Evolutionary conservation across 2,329 filamentous ascomycete genomes (phyloP), one percentile per base, ranked within the genome.

Genomic region (Claviceps sp.): DNA sequence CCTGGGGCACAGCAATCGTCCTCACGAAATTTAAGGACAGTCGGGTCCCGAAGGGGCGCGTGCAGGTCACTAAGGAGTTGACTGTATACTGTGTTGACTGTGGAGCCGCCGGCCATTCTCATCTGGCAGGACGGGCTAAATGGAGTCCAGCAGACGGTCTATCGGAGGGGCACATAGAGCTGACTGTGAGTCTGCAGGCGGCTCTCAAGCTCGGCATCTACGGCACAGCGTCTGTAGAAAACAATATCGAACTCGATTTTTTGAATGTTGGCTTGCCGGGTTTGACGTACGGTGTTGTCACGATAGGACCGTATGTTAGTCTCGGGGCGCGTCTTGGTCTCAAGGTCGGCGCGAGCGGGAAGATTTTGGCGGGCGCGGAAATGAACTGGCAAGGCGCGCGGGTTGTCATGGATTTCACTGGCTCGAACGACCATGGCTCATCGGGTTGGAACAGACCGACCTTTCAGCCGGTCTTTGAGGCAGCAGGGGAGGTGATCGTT

Each of bases 281-380:
- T 2, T 50, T 66, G 7, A 52, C 52, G 13, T 64, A 55, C 46
- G 62, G 62, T 16, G 52, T 63, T 48, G 54, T 64, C 11, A 57
- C 56, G 30, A 55, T 64, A n/a, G 62, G 60, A 0, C 63, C 62
- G 4, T 56, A 51, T 26, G 50, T 65, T 39, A 52, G 50, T 16
- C 54, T 65, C 30, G 59, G 58, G 6, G 52, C 60, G 14, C 55
- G 51, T 19, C 56, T 60, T 17, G 52, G 17, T 2, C 48, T 66
- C 24, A 55, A 59, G 10, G 61, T 59, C 5, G 54, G 54, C 1
- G 59, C 60, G 7, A 52, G 56, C 11, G 63, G 64, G 16, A 52
- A 54, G 24, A 48, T 66, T 6, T 56, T 66, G 22, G 63, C 59
- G 6, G 62, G 64, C 10, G 64, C 59, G 5, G 62, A 65, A 50